Base-by-base conservation (phyloP, 2,329 filamentous ascomycete genomes). In the Fusarium musae region DNA sequence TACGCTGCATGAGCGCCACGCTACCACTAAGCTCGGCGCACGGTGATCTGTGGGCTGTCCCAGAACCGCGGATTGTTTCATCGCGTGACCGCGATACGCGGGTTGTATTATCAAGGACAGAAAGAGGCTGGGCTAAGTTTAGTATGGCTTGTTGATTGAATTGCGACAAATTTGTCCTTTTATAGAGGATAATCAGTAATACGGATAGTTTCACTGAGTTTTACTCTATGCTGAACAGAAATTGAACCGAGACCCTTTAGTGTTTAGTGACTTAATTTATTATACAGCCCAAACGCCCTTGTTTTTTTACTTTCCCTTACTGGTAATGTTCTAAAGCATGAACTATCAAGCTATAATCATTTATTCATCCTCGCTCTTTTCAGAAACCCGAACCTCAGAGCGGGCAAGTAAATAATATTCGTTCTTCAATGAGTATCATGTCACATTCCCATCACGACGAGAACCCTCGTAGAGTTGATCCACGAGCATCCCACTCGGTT, bases 311-410 rank as follows among this genome's bases (percentile, higher is more conserved):
- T 16, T 16, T 36, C 34, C 15, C 34, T 34, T 34, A 16, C 34
- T 16, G 34, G 34, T 34, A 6, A 34, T 34, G 34, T 34, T 32
- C 4, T 32, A 15, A n/a, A 4, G 15, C 3, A 11, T 37, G 8
- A 10, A 10, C 15, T 16, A 3, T 0, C 7, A 16, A 2, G 13
- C 19, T 21, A 0, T 9, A 53, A n/a, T 26, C n/a, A 19, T 23
- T 9, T 17, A 50, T 32, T 8, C 9, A 2, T 7, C 16, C 4
- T 12, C n/a, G 0, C 15, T 10, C 15, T 12, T 4, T 3, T 15
- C 4, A 15, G 12, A 21, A 21, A 11, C 12, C 19, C n/a, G 5
- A 15, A 2, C 16, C n/a, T 23, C 11, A 13, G 21, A 21, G 6
- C 0, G 2, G 12, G 13, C 10, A 21, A 6, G 11, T 9, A 23